phyloP scores from a whole-genome alignment of 352 stramenopile genomes.

The Globisporangium radiosum region DNA sequence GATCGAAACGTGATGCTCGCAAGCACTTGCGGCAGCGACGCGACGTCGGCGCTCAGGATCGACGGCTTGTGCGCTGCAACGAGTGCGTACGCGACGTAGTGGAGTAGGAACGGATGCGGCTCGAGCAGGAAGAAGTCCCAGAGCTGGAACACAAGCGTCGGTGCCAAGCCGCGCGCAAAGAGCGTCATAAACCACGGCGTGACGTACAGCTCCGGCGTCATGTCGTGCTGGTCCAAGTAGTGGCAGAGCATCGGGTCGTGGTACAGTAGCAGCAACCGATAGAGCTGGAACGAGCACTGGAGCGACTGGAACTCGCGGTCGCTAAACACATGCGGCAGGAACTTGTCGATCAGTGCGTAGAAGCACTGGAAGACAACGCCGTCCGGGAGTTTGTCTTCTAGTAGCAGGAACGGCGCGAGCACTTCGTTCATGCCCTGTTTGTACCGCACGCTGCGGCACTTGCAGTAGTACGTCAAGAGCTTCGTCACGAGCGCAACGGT shows the following conservation, averaged over 20 bases:
- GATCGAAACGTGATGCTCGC: constrained; percentile 63
- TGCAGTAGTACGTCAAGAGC: constrained; percentile 92
- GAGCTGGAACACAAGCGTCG: constrained; percentile 70
- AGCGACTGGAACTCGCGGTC: constrained; percentile 88
- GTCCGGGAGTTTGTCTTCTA: constrained; percentile 49
- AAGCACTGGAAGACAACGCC: constrained; percentile 83
- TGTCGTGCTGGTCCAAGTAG: constrained; percentile 86
- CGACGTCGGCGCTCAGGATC: constrained; percentile 62
- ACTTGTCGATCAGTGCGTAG: constrained; percentile 86
- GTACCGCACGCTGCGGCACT: constrained; percentile 84
- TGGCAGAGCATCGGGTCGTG: constrained; percentile 87
- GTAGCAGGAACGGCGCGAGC: constrained; percentile 86
- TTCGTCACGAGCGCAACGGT: constrained; percentile 74
- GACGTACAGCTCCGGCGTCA: constrained; percentile 91
- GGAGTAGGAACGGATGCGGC: constrained; percentile 82
- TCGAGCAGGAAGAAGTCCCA: constrained; percentile 91
- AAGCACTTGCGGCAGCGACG: constrained; percentile 78
- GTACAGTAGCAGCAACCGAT: constrained; percentile 88
- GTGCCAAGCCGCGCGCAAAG: constrained; percentile 78
- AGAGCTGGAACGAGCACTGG: constrained; percentile 91
- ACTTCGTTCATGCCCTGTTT: constrained; percentile 95
- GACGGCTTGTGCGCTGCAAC: constrained; percentile 45
- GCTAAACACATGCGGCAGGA: constrained; percentile 83
- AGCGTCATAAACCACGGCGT: constrained; percentile 94
- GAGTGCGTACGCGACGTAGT: constrained; percentile 87